These are phyloP conservation scores for Chalaropsis thielavioides DNA, from an alignment of 2,329 filamentous ascomycete species.

Conservation along the genomic window DNA sequence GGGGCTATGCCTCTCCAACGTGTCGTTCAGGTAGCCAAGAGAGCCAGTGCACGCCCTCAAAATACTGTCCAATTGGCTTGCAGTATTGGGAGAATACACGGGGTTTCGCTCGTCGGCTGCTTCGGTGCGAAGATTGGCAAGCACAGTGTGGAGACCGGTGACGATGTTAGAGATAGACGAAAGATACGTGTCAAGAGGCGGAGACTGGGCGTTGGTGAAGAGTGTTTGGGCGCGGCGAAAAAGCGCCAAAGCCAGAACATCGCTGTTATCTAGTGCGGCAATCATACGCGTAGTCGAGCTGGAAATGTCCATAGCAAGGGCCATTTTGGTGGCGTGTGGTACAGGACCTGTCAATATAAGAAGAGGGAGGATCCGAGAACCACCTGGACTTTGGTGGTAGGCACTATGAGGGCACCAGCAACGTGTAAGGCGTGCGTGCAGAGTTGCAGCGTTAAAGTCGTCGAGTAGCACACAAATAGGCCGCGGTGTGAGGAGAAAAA, in stretches of 20 bases:
- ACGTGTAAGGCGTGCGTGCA: not conserved
- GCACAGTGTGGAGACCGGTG: slow-evolving; percentile 38
- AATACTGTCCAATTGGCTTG: slow-evolving; percentile 36
- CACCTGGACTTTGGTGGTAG: not conserved
- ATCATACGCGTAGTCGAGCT: slow-evolving; percentile 18
- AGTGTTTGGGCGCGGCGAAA: slow-evolving; percentile 37
- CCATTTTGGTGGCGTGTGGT: slow-evolving; percentile 1
- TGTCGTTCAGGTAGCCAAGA: slow-evolving; percentile 39
- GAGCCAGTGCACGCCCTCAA: slow-evolving; percentile 41
- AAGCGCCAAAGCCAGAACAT: slow-evolving; percentile 40
- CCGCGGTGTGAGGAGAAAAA: not conserved
- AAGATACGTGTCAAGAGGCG: slow-evolving; percentile 25
- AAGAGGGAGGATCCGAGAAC: not conserved
- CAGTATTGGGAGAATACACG: slow-evolving; percentile 32
- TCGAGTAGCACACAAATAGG: not conserved
- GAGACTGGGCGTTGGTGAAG: slow-evolving; percentile 23
- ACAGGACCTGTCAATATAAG: not conserved
- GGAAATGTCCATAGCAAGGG: slow-evolving; percentile 17
- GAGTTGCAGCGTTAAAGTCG: too few species aligned
- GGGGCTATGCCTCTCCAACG: slow-evolving; percentile 33
- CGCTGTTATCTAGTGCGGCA: slow-evolving; percentile 39
- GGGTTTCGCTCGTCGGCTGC: slow-evolving; percentile 40
- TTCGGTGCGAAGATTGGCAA: slow-evolving; percentile 45
- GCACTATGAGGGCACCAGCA: not conserved
- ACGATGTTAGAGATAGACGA: slow-evolving; percentile 34